phyloP scores from a whole-genome alignment of 176 grass and related monocot species.

The Bothriochloa decipiens region DNA sequence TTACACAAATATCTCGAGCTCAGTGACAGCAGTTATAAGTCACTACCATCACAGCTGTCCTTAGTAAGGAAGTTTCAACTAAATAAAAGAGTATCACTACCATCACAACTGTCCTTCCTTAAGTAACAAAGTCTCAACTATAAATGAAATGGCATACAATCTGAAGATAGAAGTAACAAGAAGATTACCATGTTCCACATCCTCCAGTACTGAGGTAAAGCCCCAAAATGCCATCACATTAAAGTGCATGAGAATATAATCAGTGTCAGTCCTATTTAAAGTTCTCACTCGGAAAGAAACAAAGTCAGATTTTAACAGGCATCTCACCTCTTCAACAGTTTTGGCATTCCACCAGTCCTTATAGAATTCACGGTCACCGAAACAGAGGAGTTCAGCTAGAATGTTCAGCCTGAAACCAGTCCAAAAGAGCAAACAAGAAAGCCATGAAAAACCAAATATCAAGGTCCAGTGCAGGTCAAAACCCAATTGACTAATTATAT shows the following conservation, averaged over 20 bases:
- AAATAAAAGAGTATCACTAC: neutral
- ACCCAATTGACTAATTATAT: neutral
- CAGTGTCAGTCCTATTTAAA: slow-evolving; percentile 46
- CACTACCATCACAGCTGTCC: slow-evolving; percentile 19
- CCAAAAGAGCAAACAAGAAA: slow-evolving; percentile 33
- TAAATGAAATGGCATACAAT: neutral
- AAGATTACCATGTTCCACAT: slow-evolving; percentile 99
- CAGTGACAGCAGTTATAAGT: slow-evolving; percentile 6
- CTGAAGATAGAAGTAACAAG: slow-evolving; percentile 6
- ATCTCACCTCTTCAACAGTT: slow-evolving; percentile 92
- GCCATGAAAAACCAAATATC: neutral
- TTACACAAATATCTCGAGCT: slow-evolving; percentile 7
- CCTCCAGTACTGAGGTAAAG: slow-evolving; percentile 84
- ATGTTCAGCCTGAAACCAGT: slow-evolving; percentile 80
- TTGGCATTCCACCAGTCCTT: slow-evolving; percentile 99
- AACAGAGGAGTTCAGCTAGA: slow-evolving; percentile 81
- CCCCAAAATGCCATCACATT: slow-evolving; percentile 39
- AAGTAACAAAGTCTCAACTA: neutral
- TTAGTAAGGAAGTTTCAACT: neutral
- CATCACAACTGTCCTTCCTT: slow-evolving; percentile 12
- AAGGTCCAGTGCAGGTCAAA: neutral
- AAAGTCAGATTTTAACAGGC: slow-evolving; percentile 13
- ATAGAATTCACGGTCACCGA: slow-evolving; percentile 99
- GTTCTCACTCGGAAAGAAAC: slow-evolving; percentile 4
- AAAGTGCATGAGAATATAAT: slow-evolving; percentile 41